Evolutionary conservation across 1,284 basidiomycete genomes (phyloP).

Genomic region (Sutorius eximius): DNA sequence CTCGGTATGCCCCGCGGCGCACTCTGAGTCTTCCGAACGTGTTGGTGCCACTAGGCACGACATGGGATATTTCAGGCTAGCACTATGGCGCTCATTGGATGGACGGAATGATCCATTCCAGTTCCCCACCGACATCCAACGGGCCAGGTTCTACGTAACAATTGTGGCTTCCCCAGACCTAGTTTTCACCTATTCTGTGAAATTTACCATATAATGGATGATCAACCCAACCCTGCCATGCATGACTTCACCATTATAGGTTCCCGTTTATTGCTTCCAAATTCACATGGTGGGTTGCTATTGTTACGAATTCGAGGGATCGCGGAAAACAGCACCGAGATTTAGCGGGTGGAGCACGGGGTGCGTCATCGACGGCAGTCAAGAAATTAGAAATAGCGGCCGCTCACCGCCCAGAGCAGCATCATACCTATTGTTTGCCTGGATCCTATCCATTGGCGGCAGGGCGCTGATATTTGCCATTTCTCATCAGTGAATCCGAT

Average conservation of each 20-base stretch:
- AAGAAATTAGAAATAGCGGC: neutral
- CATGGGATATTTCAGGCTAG: neutral
- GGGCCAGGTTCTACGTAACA: constrained; percentile 14
- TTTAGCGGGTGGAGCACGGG: neutral
- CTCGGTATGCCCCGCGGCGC: neutral
- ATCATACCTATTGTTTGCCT: neutral
- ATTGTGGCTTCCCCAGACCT: constrained; percentile 10
- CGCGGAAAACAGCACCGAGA: neutral
- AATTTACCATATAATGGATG: neutral
- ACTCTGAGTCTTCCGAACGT: neutral
- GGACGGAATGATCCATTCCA: neutral
- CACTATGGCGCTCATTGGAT: neutral
- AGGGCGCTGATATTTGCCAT: neutral
- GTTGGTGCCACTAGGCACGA: neutral
- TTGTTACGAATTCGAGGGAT: neutral
- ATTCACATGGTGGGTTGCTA: neutral
- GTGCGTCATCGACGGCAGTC: neutral
- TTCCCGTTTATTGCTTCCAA: neutral
- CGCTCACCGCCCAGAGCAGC: neutral
- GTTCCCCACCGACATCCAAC: neutral
- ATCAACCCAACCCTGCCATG: neutral
- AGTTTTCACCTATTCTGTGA: constrained; percentile 1
- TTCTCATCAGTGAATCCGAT: neutral
- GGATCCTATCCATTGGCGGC: neutral
- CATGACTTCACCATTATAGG: neutral